Conservation (phyloP, 108 stramenopile genomes). For the Aurantiochytrium sp. region DNA sequence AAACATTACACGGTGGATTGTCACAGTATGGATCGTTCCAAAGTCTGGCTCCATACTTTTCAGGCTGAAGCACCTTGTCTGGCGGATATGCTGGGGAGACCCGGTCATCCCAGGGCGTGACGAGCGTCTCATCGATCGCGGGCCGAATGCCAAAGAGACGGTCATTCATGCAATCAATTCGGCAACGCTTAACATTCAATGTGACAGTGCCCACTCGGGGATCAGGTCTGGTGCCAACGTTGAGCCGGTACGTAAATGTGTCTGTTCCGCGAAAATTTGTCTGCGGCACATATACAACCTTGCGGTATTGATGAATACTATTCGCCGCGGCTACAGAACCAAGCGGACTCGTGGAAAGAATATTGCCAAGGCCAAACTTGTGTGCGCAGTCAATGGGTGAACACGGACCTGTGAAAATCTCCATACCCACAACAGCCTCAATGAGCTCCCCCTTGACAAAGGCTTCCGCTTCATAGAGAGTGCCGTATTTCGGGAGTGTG, state of each 20-base stretch:
- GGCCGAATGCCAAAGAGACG: not conserved
- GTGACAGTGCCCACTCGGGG: not conserved
- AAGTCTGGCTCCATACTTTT: not conserved
- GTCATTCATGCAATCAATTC: not conserved
- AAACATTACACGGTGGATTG: slow-evolving; percentile 2
- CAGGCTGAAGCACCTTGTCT: not conserved
- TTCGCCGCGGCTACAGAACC: not conserved
- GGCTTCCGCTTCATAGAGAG: not conserved
- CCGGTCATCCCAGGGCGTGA: not conserved
- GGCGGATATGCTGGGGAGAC: not conserved
- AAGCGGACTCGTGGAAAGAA: not conserved
- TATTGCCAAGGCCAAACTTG: not conserved
- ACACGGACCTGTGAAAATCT: not conserved
- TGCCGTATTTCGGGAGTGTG: not conserved
- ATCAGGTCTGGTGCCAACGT: not conserved
- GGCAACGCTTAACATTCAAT: not conserved
- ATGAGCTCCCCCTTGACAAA: not conserved
- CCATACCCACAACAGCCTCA: not conserved
- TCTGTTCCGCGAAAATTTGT: not conserved
- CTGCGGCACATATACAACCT: not conserved
- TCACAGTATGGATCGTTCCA: not conserved
- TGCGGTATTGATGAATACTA: not conserved
- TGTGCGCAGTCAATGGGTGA: not conserved
- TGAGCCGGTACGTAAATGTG: not conserved
- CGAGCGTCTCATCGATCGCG: not conserved